These are phyloP conservation scores for Hypoxylon sp. DNA, from an alignment of 2,329 filamentous ascomycete species.

Conservation along the genomic window DNA sequence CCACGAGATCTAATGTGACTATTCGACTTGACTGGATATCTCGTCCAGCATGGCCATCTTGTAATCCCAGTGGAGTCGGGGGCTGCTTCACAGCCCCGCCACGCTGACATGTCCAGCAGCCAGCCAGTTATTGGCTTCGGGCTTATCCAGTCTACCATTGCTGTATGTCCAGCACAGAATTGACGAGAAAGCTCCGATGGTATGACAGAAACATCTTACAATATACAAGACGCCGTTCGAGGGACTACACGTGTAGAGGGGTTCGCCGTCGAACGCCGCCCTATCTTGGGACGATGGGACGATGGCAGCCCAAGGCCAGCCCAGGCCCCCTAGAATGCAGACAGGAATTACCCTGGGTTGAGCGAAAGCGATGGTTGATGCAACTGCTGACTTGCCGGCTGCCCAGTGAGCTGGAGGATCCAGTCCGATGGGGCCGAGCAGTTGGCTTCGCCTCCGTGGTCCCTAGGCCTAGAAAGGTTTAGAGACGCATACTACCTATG, in stretches of 20 bases:
- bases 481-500: slow-evolving; percentile 33
- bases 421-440: slow-evolving; percentile 50
- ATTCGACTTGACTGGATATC: slow-evolving; percentile 32
- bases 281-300: slow-evolving; percentile 40
- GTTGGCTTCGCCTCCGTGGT: slow-evolving; percentile 49
- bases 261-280: slow-evolving; percentile 32
- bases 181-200: slow-evolving; percentile 38
- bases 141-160: slow-evolving; percentile 28
- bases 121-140: slow-evolving; percentile 37
- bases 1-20: slow-evolving; percentile 25
- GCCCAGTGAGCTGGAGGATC: slow-evolving; percentile 45
- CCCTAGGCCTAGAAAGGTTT: slow-evolving; percentile 48
- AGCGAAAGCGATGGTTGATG: slow-evolving; percentile 27
- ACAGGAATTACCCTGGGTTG: slow-evolving; percentile 31
- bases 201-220: slow-evolving; percentile 27
- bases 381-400: slow-evolving; percentile 32
- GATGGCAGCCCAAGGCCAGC: slow-evolving; percentile 36
- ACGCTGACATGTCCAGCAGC: slow-evolving; percentile 47
- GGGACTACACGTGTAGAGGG: slow-evolving; percentile 41
- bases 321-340: slow-evolving; percentile 19
- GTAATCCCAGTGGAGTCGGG: slow-evolving; percentile 41
- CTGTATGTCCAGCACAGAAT: slow-evolving; percentile 42
- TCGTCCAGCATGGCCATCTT: slow-evolving; percentile 32
- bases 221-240: slow-evolving; percentile 39
- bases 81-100: slow-evolving; percentile 44